phyloP scores from a whole-genome alignment of 208 protist species.

The Acanthamoeba royreba region DNA sequence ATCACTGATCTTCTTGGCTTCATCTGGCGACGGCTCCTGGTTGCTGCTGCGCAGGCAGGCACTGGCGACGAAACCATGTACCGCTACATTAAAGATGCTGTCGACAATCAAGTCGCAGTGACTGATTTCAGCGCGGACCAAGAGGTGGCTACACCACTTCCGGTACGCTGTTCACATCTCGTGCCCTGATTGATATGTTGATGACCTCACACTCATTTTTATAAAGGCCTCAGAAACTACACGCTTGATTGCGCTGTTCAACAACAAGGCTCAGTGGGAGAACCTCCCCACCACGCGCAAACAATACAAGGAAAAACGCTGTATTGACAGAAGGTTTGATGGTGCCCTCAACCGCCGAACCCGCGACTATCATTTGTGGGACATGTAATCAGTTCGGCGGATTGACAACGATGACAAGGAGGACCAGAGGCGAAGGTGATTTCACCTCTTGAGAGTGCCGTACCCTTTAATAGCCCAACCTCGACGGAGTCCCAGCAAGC shows the following conservation, averaged over 20 bases:
- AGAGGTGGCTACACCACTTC: neutral
- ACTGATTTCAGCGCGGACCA: neutral
- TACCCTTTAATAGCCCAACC: no score
- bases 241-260: neutral
- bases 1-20: neutral
- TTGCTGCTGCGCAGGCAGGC: neutral
- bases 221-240: neutral
- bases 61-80: neutral
- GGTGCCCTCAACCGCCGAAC: neutral
- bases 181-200: no score
- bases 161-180: no score
- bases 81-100: neutral
- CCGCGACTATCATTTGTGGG: neutral
- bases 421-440: no score
- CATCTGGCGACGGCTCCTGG: neutral
- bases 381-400: no score
- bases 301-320: neutral
- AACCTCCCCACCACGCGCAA: neutral
- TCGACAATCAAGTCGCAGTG: neutral
- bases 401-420: no score
- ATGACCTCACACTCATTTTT: no score
- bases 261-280: neutral
- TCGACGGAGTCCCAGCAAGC: no score
- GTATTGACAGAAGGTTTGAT: constrained; percentile 25
- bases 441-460: no score